A percentile compares a stretch with the other conserved stretches of the same genome.
Evolutionary conservation across 129 eudicot genomes (phyloP).

Genomic region (Lonicera japonica): DNA sequence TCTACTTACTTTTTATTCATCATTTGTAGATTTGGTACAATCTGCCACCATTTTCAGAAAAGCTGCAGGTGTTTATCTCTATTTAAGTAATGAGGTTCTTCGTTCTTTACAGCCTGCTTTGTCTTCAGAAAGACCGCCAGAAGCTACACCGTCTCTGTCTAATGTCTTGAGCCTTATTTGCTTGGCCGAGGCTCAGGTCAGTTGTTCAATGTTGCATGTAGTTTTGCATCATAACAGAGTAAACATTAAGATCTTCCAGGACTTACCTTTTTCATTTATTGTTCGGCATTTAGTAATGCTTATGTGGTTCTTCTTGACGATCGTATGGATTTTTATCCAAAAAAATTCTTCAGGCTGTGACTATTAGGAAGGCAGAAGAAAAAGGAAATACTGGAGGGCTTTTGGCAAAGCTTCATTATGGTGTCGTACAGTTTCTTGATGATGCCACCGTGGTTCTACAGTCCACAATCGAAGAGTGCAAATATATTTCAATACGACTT

Average conservation of each 20-base stretch:
- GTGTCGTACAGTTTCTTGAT: conserved; percentile 47
- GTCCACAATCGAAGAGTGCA: conserved; percentile 40
- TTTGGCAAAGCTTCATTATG: conserved; percentile 60
- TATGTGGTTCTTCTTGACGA: too few relatives aligned
- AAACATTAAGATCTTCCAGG: too few relatives aligned
- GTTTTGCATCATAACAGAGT: background rate
- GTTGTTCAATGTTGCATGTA: background rate
- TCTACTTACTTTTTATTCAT: background rate
- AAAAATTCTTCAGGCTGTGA: conserved; percentile 37
- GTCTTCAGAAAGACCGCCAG: conserved; percentile 60
- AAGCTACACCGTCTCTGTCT: conserved; percentile 37
- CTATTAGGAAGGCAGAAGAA: conserved; percentile 64
- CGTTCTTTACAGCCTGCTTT: conserved; percentile 27
- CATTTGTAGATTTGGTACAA: conserved; percentile 52
- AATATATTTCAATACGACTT: conserved; percentile 47
- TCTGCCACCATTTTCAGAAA: conserved; percentile 56
- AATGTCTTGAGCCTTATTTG: conserved; percentile 62
- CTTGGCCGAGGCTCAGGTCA: conserved; percentile 93
- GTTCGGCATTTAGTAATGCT: too few relatives aligned
- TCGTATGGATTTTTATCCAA: background rate
- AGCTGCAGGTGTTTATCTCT: conserved; percentile 70
- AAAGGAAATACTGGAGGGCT: conserved; percentile 43
- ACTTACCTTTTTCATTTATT: background rate
- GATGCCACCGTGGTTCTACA: conserved; percentile 37
- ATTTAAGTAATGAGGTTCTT: conserved; percentile 48